phyloP scores from a whole-genome alignment of 768 basidiomycete genomes.

The Rhizopogon vulgaris region DNA sequence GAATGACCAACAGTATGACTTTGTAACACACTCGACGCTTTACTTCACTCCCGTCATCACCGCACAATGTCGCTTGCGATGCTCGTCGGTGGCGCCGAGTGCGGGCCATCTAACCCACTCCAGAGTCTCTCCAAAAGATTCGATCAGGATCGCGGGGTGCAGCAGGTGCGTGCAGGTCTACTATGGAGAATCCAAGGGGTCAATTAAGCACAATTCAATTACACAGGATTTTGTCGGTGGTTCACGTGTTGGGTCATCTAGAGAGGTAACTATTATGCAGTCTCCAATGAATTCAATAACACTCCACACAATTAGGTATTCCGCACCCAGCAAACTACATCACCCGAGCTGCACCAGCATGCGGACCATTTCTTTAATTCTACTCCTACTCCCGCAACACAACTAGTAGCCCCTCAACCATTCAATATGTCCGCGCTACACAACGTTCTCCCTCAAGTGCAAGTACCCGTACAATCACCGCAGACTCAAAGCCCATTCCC shows the following conservation, averaged over 20 bases:
- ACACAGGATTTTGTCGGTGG: constrained; percentile 65
- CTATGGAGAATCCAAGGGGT: not conserved
- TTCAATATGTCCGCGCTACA: constrained; percentile 53
- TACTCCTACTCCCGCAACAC: constrained; percentile 20
- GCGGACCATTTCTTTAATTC: constrained; percentile 63
- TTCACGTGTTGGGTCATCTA: constrained; percentile 54
- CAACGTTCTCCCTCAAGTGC: constrained; percentile 14
- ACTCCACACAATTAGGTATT: constrained; percentile 40
- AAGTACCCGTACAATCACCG: constrained; percentile 9
- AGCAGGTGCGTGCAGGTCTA: constrained; percentile 47
- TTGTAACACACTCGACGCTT: not conserved
- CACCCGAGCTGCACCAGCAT: constrained; percentile 50
- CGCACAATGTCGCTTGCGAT: constrained; percentile 68
- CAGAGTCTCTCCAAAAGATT: constrained; percentile 76
- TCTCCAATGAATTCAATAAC: not conserved
- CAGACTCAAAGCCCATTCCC: constrained; percentile 17
- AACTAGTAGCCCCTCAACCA: constrained; percentile 30
- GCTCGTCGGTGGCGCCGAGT: constrained; percentile 72
- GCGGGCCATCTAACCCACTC: constrained; percentile 80
- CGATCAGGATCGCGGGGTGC: constrained; percentile 70
- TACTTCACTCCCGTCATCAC: constrained; percentile 1
- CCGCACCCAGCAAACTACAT: constrained; percentile 43
- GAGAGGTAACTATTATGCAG: constrained; percentile 41
- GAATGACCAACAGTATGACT: not conserved
- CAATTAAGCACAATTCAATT: constrained; percentile 1